Evolutionary conservation across 2,329 filamentous ascomycete species (phyloP).

Genomic region (Neoarthrinium moseri): DNA sequence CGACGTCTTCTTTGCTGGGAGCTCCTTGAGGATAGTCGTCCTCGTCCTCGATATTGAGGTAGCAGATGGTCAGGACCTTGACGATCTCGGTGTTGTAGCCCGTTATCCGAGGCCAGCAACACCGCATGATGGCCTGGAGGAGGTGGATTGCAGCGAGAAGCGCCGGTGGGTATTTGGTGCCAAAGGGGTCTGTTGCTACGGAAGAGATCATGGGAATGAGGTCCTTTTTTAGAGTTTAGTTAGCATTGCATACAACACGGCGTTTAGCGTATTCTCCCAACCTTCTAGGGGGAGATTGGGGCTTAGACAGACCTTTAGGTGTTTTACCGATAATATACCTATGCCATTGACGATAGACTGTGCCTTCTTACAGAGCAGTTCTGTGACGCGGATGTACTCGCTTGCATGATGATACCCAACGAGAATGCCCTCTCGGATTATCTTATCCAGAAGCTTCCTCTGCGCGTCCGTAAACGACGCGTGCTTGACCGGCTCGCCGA

Average conservation of each 20-base stretch:
- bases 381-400: slow-evolving; percentile 56
- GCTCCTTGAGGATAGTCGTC: slow-evolving; percentile 13
- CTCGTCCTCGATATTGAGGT: slow-evolving; percentile 53
- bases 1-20: slow-evolving; percentile 23
- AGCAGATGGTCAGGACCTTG: slow-evolving; percentile 60
- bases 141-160: slow-evolving; percentile 52
- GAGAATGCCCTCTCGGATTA: slow-evolving; percentile 57
- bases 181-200: slow-evolving; percentile 69
- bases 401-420: slow-evolving; percentile 56
- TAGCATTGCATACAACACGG: slow-evolving; percentile 3
- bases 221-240: slow-evolving; percentile 45
- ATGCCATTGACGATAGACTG: slow-evolving; percentile 51
- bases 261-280: background rate
- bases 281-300: background rate
- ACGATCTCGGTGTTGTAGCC: slow-evolving; percentile 64
- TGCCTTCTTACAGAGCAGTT: slow-evolving; percentile 53
- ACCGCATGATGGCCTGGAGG: slow-evolving; percentile 57
- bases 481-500: slow-evolving; percentile 13
- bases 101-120: slow-evolving; percentile 68
- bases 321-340: slow-evolving; percentile 63
- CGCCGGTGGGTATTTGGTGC: slow-evolving; percentile 50
- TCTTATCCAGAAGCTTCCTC: slow-evolving; percentile 47
- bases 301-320: slow-evolving; percentile 56
- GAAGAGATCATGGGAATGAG: slow-evolving; percentile 65
- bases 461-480: slow-evolving; percentile 20